These are phyloP conservation scores for Collybia mongolica DNA, from an alignment of 768 basidiomycete genomes.

Conservation along the genomic window DNA sequence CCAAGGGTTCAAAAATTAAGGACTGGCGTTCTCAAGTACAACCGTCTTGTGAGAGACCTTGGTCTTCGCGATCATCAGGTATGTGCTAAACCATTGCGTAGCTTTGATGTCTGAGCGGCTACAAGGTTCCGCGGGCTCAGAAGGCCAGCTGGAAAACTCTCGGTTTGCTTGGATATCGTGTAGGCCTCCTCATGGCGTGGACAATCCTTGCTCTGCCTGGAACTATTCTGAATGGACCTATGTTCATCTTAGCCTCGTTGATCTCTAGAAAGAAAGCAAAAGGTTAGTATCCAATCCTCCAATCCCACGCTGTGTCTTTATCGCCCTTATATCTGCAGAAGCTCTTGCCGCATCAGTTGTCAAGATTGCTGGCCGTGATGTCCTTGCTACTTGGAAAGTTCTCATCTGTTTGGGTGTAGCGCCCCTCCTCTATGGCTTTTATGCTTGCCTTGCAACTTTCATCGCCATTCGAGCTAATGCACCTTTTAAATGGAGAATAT, in stretches of 20 bases:
- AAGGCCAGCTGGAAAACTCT: slow-evolving; percentile 86
- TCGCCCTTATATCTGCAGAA: slow-evolving; percentile 46
- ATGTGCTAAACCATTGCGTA: slow-evolving; percentile 9
- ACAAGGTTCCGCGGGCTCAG: slow-evolving; percentile 82
- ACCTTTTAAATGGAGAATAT: slow-evolving; percentile 61
- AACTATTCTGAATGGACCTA: slow-evolving; percentile 86
- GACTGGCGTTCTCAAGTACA: slow-evolving; percentile 83
- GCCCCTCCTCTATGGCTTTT: slow-evolving; percentile 81
- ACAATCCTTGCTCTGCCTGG: slow-evolving; percentile 85
- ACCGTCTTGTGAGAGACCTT: slow-evolving; percentile 82
- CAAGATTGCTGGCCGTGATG: slow-evolving; percentile 94
- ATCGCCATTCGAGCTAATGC: slow-evolving; percentile 68
- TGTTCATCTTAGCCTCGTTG: slow-evolving; percentile 87
- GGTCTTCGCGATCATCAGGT: slow-evolving; percentile 95
- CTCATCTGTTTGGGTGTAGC: slow-evolving; percentile 90
- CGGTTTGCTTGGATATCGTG: slow-evolving; percentile 79
- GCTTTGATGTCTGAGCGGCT: slow-evolving; percentile 1
- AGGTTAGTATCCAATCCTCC: slow-evolving; percentile 41
- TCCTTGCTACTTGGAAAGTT: slow-evolving; percentile 98
- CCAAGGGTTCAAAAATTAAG: slow-evolving; percentile 83
- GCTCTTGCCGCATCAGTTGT: slow-evolving; percentile 94
- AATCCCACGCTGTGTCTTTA: not conserved
- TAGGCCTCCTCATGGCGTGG: slow-evolving; percentile 79
- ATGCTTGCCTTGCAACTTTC: slow-evolving; percentile 76
- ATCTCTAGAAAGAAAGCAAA: slow-evolving; percentile 89